Evolutionary conservation across 2,329 filamentous ascomycete genomes (phyloP).

Genomic region (Bipolaris cookei): DNA sequence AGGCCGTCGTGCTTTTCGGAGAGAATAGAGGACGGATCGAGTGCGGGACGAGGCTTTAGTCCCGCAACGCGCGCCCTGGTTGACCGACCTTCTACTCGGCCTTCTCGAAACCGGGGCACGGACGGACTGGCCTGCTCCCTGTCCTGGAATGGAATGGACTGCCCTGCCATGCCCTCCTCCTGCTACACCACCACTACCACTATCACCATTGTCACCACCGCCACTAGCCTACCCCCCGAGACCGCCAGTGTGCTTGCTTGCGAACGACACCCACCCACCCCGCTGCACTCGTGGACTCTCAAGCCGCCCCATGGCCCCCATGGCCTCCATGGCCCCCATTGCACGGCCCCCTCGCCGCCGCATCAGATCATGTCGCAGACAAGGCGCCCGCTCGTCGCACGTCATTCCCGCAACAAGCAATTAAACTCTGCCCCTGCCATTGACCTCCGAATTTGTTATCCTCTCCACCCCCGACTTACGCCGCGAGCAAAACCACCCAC

Average conservation of each 20-base stretch:
- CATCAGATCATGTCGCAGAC: slow-evolving; percentile 23
- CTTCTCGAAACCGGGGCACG: slow-evolving; percentile 21
- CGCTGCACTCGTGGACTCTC: slow-evolving; percentile 10
- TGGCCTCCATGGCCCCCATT: slow-evolving; percentile 6
- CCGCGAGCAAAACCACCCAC: neutral
- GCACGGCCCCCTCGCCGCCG: slow-evolving; percentile 12
- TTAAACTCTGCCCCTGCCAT: slow-evolving; percentile 1
- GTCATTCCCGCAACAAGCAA: slow-evolving; percentile 16
- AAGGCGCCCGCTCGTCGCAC: slow-evolving; percentile 12
- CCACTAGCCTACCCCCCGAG: neutral
- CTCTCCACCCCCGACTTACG: neutral
- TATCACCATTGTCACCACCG: neutral
- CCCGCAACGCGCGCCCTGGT: slow-evolving; percentile 18
- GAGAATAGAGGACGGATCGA: slow-evolving; percentile 17
- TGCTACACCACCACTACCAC: neutral
- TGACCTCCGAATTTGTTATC: neutral
- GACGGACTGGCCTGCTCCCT: neutral
- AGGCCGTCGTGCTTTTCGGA: slow-evolving; percentile 17
- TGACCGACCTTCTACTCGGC: slow-evolving; percentile 13
- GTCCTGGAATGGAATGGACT: too few species aligned
- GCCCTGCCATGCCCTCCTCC: too few species aligned
- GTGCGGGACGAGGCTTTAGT: slow-evolving; percentile 24
- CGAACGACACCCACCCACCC: slow-evolving; percentile 8
- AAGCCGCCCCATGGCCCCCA: slow-evolving; percentile 15
- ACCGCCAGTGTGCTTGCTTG: slow-evolving; percentile 1